A percentile compares a stretch with the other conserved stretches of the same genome.
Conservation (phyloP, 345 rosid genomes). For the Acer campestre region DNA sequence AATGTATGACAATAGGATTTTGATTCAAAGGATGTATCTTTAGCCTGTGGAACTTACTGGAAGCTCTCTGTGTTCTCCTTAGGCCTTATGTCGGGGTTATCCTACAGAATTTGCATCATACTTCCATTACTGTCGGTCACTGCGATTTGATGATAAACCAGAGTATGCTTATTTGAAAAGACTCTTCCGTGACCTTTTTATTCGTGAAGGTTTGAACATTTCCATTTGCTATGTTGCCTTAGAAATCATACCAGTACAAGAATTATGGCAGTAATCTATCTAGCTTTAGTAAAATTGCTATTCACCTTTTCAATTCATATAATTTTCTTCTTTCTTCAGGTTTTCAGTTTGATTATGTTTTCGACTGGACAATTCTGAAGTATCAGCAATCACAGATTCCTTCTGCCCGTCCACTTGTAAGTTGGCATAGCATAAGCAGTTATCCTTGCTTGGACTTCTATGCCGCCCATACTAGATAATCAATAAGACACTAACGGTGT, state of each 20-base stretch:
- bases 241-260: background rate
- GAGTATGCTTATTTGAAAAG: constrained; percentile 89
- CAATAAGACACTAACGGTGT: background rate
- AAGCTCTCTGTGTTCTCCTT: constrained; percentile 19
- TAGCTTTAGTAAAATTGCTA: background rate
- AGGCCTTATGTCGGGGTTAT: constrained; percentile 85
- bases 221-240: constrained; percentile 11
- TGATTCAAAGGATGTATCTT: constrained; percentile 13
- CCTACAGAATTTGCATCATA: constrained; percentile 92
- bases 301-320: constrained; percentile 21
- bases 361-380: constrained; percentile 94
- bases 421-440: constrained; percentile 19
- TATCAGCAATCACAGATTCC: constrained; percentile 81
- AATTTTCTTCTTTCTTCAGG: constrained; percentile 42
- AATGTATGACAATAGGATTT: background rate
- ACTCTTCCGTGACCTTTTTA: constrained; percentile 87
- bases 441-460: constrained; percentile 8
- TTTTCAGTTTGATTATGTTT: constrained; percentile 86
- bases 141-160: constrained; percentile 88
- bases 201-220: constrained; percentile 75
- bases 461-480: background rate
- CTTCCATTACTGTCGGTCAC: constrained; percentile 87
- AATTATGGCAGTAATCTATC: background rate
- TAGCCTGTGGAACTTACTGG: constrained; percentile 15
- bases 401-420: constrained; percentile 55